Evolutionary conservation across 2,329 filamentous ascomycete genomes (phyloP).

Genomic region (Neobulgaria alba): DNA sequence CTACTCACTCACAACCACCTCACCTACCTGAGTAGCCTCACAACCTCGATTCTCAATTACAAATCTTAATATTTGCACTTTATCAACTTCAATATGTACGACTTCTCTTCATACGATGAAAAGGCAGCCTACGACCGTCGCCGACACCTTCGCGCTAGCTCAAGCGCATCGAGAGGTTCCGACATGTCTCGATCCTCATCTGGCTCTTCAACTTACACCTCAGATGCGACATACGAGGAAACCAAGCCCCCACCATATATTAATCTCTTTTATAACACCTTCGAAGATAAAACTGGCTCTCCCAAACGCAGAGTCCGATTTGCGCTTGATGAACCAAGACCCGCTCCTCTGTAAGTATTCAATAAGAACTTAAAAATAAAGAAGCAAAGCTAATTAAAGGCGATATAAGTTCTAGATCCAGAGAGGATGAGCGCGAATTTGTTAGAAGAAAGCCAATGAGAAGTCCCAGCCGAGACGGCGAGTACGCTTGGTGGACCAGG

Average conservation of each 20-base stretch:
- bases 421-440: no score
- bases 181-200: background rate
- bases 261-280: background rate
- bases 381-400: no score
- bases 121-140: background rate
- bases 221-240: background rate
- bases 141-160: background rate
- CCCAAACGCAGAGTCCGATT: background rate
- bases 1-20: background rate
- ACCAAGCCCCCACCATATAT: background rate
- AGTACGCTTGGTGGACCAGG: background rate
- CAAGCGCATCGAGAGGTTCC: background rate
- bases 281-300: background rate
- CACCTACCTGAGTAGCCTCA: background rate
- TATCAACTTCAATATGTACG: background rate
- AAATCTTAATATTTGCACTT: no score
- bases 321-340: background rate
- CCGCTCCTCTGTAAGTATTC: background rate
- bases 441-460: background rate
- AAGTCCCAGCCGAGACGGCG: background rate
- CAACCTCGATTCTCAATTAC: no score
- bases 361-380: no score
- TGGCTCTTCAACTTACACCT: background rate
- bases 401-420: no score
- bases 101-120: background rate